Percentiles rank a stretch among this genome's conserved stretches.
These are phyloP conservation scores for Gossypium bickii DNA, from an alignment of 345 rosid genomes.

Conservation along the genomic window DNA sequence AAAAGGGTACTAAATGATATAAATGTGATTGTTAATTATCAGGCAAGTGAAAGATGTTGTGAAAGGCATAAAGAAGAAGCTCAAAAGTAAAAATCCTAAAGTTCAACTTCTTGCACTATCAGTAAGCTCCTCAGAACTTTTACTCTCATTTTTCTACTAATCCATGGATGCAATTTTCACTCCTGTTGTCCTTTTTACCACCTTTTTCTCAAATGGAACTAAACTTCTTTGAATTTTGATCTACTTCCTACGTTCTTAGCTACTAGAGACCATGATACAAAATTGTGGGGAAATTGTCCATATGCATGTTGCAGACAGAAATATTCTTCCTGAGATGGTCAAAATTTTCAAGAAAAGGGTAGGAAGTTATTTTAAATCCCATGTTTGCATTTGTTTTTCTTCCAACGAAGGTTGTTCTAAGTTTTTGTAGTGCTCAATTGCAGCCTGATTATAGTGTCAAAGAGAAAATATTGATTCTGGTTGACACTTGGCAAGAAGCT, in stretches of 20 bases:
- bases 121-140: constrained; percentile 47
- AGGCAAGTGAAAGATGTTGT: constrained; percentile 97
- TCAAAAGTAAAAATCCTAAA: constrained; percentile 83
- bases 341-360: constrained; percentile 89
- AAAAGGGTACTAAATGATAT: no score
- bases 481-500: constrained; percentile 99
- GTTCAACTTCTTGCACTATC: constrained; percentile 93
- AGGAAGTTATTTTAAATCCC: constrained; percentile 16
- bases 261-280: constrained; percentile 90
- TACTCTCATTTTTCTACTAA: background rate
- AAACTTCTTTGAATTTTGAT: constrained; percentile 18
- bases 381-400: constrained; percentile 9
- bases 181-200: no score
- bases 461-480: constrained; percentile 81
- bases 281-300: constrained; percentile 99
- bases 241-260: constrained; percentile 39
- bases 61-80: constrained; percentile 83
- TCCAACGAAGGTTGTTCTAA: constrained; percentile 25
- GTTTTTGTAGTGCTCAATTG: constrained; percentile 30
- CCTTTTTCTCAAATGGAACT: no score
- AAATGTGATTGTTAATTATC: constrained; percentile 13
- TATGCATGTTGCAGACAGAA: constrained; percentile 99
- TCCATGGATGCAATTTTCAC: background rate
- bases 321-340: constrained; percentile 94
- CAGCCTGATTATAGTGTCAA: constrained; percentile 85